Evolutionary conservation across 768 basidiomycete genomes (phyloP), one percentile per base, ranked within the genome.

Genomic region (Panellus pusillus): DNA sequence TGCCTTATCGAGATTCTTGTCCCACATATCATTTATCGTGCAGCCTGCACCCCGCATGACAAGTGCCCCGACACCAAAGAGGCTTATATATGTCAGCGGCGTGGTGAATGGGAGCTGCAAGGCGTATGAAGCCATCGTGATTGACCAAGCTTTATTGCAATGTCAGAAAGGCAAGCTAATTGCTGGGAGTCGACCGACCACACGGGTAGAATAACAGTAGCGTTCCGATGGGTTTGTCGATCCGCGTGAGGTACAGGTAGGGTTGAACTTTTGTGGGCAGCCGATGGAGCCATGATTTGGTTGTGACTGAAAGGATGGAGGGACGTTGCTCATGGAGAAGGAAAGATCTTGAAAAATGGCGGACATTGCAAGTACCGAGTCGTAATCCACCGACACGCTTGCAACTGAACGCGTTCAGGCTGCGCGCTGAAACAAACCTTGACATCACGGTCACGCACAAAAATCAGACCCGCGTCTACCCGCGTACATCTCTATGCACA

Each of bases 21-120:
- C 97, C 96, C 97, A 98, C 85, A 99, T 86, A 66, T 99, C 97
- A 68, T 99, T 99, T 62, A 99, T 96, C 3, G 93, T 98, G 70
- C 97, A 99, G 3, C 97, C 97, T 18, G 97, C 97, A 6, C 96
- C 93, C 17, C 97, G 86, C 97, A 99, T 99, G 46, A 98, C 79
- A 40, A 97, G 61, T 0, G 97, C 94, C 1, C 97, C 97, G 9
- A 87, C 67, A 2, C 92, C 95, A 65, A 98, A 98, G 1, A 98
- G 74, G 31, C 82, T 72, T 43, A 92, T 74, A 65, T 93, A 96
- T 15, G 81, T 84, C 49, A 93, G 66, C 14, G 92, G 89, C 0
- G 77, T 80, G 2, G 81, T 79, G 42, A 79, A 74, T 0, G 93
- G 89, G 5, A 81, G 74, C 18, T 86, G 75, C 8, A 84, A 71